Evolutionary conservation across 2,329 filamentous ascomycete genomes (phyloP), one percentile per base, ranked within the genome.

Genomic region (Penicillium vulpinum): DNA sequence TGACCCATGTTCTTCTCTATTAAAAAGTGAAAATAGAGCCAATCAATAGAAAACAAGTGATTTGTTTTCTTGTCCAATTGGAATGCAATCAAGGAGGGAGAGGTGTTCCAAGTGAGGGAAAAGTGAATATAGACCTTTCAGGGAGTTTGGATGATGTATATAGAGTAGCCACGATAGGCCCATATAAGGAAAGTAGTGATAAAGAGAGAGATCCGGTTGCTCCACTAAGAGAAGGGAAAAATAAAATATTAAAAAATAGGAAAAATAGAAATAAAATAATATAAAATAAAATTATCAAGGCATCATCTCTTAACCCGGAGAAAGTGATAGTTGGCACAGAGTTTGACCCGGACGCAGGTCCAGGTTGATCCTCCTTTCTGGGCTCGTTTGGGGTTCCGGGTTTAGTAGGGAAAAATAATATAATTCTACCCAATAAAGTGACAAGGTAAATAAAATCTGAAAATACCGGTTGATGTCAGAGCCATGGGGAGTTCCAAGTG

Each of bases 271-370:
- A 56, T 73, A 77, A 63, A 75, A 76, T 61, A 76, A 73, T 58
- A 57, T 40, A 43, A 70, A 72, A 59, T 54, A 55, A 52, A 57
- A 49, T 28, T 48, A 67, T 72, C 70, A 73, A 73, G 69, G 69
- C 70, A 72, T 72, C 67, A 70, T 70, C 61, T 65, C 63, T 51
- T 48, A 15, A 48, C 46, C 68, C 68, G 67, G 68, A 68, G 67
- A 70, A 66, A 66, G 63, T 45, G 60, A 60, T 50, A 58, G 61
- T 53, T 63, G 54, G 43, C 48, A 67, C 68, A 74, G 61, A 73
- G 69, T 73, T 74, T 70, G 69, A 68, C 63, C 70, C 66, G 69
- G 71, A 73, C 70, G 70, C 71, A 73, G 71, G 70, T 72, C 71
- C 70, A 73, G 70, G 70, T 64, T 72, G 71, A 73, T 73, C 70